Base-by-base conservation (phyloP, 2,329 filamentous ascomycete species). In the Waltergamsia citrina region DNA sequence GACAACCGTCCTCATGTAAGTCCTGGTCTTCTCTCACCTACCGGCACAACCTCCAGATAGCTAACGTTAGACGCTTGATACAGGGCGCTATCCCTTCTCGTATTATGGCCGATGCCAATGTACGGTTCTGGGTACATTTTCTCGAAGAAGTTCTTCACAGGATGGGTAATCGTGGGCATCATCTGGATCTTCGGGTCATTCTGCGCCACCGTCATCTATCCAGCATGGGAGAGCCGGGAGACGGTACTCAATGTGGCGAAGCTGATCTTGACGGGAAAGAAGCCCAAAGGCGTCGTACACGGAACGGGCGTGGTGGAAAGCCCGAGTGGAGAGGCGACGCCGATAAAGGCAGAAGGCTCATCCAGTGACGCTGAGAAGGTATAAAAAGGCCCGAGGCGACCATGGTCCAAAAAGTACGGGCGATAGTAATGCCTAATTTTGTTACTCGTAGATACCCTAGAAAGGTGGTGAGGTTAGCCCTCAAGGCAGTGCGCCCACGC, bases 41-140 rank as follows among this genome's bases (percentile, higher is more conserved):
- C 15, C 29, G 9, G 16, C 14, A 11, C 12, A 30, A n/a, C n/a
- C 14, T 14, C 14, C 7, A 6, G 14, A 17, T 17, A 12, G 1
- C 12, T 14, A 20, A 15, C 11, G 17, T 17, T 9, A 7, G n/a
- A 12, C 11, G 29, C 29, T 15, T n/a, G 19, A 19, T 33, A 24
- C 33, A 34, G 15, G 57, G 81, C 81, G 0, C 41, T 92, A 0
- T 67, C 74, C 1, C 62, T 90, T 36, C 60, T 92, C 1, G 67
- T 92, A 6, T 67, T 92, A 11, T 92, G 85, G 85, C 85, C 85
- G 0, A 87, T 92, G 71, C 85, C 85, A 2, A 77, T 93, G 74
- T 93, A 87, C 49, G 85, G 83, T 8, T 68, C 66, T 0, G 72
- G 71, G 3, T 92, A 92, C 51, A 69, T 92, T 34, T 93, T 92